Evolutionary conservation across 371 early-diverging fungal genomes (phyloP), one percentile per base, ranked within the genome.

Genomic region (Coelomomyces lativittatus): DNA sequence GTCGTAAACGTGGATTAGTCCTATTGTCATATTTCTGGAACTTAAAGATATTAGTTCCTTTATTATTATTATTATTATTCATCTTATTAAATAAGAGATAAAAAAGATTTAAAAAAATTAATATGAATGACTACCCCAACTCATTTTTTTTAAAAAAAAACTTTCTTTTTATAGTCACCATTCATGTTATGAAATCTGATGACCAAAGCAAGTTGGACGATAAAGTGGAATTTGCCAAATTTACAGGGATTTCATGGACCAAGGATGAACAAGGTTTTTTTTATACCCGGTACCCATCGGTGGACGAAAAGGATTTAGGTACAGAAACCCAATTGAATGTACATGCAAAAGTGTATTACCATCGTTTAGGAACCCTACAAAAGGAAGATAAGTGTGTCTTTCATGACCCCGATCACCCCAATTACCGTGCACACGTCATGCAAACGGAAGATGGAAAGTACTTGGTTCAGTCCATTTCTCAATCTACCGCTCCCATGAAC

Each of bases 221-320:
- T 37, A 50, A 47, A 2, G 38, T 68, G 19, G 53, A 56, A 21
- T 67, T 70, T 75, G 67, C 61, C 35, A 81, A 79, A 57, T 82
- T 78, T 49, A 65, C 70, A 2, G 14, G 49, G 12, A 53, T 77
- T 28, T 10, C 53, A 1, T 80, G 73, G 60, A 70, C 77, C 0
- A 62, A 71, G 34, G 79, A 80, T 48, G 78, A 82, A 23, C 57
- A 53, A 41, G 81, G 81, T 0, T 71, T 72, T 53, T 77, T 78
- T 46, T 82, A 82, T 56, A 53, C 43, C 19, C 62, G 56, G 33
- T 66, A 61, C 30, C 60, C 56, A n/a, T 44, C 55, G 27, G 58
- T 60, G 27, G 50, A 59, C 14, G 45, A 43, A 11, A 66, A 60
- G 43, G 70, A 68, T 45, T 64, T 65, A 2, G 82, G 82, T 28